phyloP scores from a whole-genome alignment of 129 eudicot genomes.

The Arctium lappa region DNA sequence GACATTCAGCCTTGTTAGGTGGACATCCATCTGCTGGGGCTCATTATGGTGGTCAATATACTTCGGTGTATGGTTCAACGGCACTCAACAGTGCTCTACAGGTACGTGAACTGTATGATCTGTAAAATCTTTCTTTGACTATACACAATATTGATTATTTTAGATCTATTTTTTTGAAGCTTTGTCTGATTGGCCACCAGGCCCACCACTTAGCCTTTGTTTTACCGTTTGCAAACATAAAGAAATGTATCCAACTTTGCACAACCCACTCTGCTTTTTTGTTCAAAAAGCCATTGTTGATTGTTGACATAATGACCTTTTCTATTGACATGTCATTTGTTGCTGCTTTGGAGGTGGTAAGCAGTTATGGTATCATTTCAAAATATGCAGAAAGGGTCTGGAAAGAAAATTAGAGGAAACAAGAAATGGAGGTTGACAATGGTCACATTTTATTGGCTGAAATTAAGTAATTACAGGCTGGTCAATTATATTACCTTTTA shows the following conservation, averaged over 20 bases:
- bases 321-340: background rate
- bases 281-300: background rate
- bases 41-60: conserved; percentile 78
- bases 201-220: background rate
- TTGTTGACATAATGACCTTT: background rate
- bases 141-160: background rate
- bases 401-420: background rate
- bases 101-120: conserved; percentile 37
- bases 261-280: background rate
- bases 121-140: background rate
- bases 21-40: conserved; percentile 52
- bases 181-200: background rate
- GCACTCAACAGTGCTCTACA: conserved; percentile 54
- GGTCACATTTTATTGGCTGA: background rate
- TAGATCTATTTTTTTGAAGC: background rate
- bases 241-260: background rate
- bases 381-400: background rate
- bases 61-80: conserved; percentile 65
- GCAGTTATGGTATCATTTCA: background rate
- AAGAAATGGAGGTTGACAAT: background rate
- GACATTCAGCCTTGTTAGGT: conserved; percentile 63
- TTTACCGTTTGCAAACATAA: background rate
- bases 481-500: background rate
- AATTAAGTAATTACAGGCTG: background rate
- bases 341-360: background rate